phyloP scores from a whole-genome alignment of 805 yeast genomes.

The Lipomyces kockii region DNA sequence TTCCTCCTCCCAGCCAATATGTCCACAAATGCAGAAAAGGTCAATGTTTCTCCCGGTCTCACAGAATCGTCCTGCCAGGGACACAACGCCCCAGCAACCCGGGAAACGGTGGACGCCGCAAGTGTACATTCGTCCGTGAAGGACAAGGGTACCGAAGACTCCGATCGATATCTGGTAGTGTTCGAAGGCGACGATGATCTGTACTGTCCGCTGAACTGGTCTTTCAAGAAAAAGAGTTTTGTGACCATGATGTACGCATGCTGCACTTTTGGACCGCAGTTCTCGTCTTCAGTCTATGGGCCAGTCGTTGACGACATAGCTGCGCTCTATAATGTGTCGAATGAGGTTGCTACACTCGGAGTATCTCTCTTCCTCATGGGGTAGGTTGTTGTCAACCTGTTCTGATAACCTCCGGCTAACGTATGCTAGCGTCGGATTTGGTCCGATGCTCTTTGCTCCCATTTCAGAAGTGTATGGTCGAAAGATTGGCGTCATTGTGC shows the following conservation, averaged over 20 bases:
- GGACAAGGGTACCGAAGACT: background rate
- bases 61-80: background rate
- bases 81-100: background rate
- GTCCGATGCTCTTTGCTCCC: constrained; percentile 84
- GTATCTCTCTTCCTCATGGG: constrained; percentile 60
- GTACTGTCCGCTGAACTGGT: constrained; percentile 33
- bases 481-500: constrained; percentile 62
- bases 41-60: background rate
- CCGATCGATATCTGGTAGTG: constrained; percentile 29
- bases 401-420: background rate
- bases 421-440: constrained; percentile 60
- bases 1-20: background rate
- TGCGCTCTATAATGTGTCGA: constrained; percentile 18
- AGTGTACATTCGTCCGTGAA: background rate
- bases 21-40: background rate
- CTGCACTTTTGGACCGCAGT: constrained; percentile 37
- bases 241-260: constrained; percentile 33
- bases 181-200: constrained; percentile 41
- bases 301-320: constrained; percentile 23
- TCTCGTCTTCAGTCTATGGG: constrained; percentile 31
- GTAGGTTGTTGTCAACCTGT: constrained; percentile 22
- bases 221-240: constrained; percentile 21
- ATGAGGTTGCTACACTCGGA: constrained; percentile 28
- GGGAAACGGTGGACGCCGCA: background rate
- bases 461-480: constrained; percentile 75